A percentile compares a stretch with the other conserved stretches of the same genome.
These are phyloP conservation scores for Daldinia bambusicola DNA, from an alignment of 495 filamentous ascomycete species.

Conservation along the genomic window DNA sequence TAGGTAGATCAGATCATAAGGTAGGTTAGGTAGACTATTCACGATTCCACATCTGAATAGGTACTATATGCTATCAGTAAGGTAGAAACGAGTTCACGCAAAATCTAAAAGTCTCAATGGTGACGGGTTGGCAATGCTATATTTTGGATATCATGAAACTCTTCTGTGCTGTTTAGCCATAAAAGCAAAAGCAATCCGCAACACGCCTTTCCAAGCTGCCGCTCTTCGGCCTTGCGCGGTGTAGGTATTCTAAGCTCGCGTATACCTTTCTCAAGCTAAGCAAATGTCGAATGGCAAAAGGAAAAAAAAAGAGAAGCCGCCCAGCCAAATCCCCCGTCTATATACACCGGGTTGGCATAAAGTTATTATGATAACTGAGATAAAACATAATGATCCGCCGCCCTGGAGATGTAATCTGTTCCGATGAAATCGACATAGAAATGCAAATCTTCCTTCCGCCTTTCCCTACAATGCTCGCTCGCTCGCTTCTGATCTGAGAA, in stretches of 20 bases:
- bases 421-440: constrained; percentile 29
- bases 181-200: constrained; percentile 31
- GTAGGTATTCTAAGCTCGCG: constrained; percentile 15
- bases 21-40: too few species aligned
- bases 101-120: background rate
- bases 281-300: constrained; percentile 35
- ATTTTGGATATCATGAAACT: constrained; percentile 41
- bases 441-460: constrained; percentile 20
- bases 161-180: constrained; percentile 25
- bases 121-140: constrained; percentile 25
- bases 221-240: background rate
- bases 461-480: constrained; percentile 12
- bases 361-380: constrained; percentile 42
- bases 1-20: background rate
- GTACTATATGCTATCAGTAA: background rate
- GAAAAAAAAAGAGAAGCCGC: constrained; percentile 26
- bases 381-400: constrained; percentile 36
- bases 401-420: constrained; percentile 24
- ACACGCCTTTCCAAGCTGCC: constrained; percentile 36
- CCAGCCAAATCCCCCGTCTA: constrained; percentile 18
- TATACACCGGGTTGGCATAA: constrained; percentile 32
- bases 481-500: constrained; percentile 16
- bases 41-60: background rate
- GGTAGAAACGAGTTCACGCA: background rate
- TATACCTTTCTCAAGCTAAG: constrained; percentile 18